Percentiles rank a stretch among this genome's conserved stretches.
Evolutionary conservation across 2,329 filamentous ascomycete genomes (phyloP).

Genomic region (Trichoderma aggressivum): DNA sequence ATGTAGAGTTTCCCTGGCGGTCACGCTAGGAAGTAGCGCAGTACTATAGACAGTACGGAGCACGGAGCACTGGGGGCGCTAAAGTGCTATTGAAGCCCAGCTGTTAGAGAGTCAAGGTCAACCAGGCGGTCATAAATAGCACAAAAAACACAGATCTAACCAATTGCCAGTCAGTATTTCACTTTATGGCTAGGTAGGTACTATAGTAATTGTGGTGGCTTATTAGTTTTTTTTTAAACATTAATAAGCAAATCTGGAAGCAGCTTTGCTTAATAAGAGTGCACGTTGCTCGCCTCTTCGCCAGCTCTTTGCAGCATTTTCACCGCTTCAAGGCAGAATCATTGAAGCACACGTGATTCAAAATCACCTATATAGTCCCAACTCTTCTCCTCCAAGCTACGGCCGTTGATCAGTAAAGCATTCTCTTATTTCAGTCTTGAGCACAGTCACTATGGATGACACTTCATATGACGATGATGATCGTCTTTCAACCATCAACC

Average conservation of each 20-base stretch:
- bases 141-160: no score
- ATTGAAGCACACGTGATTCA: conserved; percentile 7
- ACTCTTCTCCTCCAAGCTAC: neutral
- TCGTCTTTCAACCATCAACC: neutral
- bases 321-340: neutral
- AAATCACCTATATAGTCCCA: neutral
- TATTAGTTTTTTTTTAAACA: no score
- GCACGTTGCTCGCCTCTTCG: neutral
- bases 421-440: neutral
- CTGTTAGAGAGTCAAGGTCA: neutral
- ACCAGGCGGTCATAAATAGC: no score
- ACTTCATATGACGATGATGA: neutral
- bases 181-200: no score
- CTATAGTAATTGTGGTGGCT: no score
- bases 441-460: neutral
- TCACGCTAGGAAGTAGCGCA: conserved; percentile 5
- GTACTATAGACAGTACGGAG: neutral
- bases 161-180: no score
- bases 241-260: no score
- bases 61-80: neutral
- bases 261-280: no score
- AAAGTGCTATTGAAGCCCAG: neutral
- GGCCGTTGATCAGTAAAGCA: neutral
- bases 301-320: neutral
- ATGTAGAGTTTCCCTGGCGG: neutral